Evolutionary conservation across 1,284 basidiomycete species (phyloP), one percentile per base, ranked within the genome.

Genomic region (Hemileia vastatrix): DNA sequence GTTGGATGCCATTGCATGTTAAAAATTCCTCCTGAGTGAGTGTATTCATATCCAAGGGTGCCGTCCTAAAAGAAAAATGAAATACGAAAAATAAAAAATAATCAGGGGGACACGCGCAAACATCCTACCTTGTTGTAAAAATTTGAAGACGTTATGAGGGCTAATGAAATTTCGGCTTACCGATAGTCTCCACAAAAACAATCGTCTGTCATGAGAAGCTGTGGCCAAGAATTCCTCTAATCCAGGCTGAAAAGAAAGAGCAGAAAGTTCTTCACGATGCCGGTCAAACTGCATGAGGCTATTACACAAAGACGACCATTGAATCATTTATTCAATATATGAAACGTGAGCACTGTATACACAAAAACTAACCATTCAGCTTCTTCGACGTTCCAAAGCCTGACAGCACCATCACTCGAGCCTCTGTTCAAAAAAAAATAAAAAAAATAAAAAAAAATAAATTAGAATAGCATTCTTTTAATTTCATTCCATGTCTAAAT

Each of bases 331-430:
- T n/a, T n/a, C n/a, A n/a, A n/a, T n/a, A n/a, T n/a, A n/a, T n/a
- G n/a, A n/a, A n/a, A n/a, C n/a, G n/a, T n/a, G n/a, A n/a, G n/a
- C n/a, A n/a, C n/a, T n/a, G n/a, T n/a, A n/a, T n/a, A n/a, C n/a
- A n/a, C n/a, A n/a, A n/a, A n/a, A n/a, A n/a, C n/a, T n/a, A n/a
- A n/a, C n/a, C n/a, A 90, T 45, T 82, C 80, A 36, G 87, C 88
- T 1, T 84, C 84, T 40, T 81, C 80, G 8, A 83, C 82, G 73
- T 90, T 84, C 88, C 88, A 90, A 47, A 90, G 68, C 48, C 86
- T 81, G 2, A 84, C 81, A 2, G 86, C 86, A 13, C 79, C 78
- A 70, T 90, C 88, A 70, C 88, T 88, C 3, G 87, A 87, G 15
- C 84, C 83, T 8, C 86, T 87, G 66, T 19, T 56, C 32, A 18